Evolutionary conservation across 164 flowering plant species (phyloP).

Genomic region (Brasenia schreberi): DNA sequence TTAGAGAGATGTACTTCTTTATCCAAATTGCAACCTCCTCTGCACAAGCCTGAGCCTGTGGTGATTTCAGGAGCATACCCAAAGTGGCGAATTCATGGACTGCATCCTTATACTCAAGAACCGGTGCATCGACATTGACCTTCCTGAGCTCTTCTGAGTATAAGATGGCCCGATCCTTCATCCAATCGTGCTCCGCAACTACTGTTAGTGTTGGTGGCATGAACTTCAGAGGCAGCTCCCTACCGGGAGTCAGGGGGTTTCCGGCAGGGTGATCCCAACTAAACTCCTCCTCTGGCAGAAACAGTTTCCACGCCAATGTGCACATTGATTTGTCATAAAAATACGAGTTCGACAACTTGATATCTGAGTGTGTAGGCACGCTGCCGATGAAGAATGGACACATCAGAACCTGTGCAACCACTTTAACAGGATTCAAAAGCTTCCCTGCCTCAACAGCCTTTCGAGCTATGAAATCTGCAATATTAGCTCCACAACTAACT

Average conservation of each 20-base stretch:
- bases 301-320: conserved; percentile 43
- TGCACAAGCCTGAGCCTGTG: conserved; percentile 43
- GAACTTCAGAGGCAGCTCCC: conserved; percentile 25
- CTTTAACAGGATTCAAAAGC: conserved; percentile 40
- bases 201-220: conserved; percentile 53
- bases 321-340: conserved; percentile 46
- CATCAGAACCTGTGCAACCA: conserved; percentile 49
- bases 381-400: conserved; percentile 52
- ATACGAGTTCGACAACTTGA: conserved; percentile 38
- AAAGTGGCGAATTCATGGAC: conserved; percentile 52
- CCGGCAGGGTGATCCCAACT: conserved; percentile 45
- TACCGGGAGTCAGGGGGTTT: conserved; percentile 34
- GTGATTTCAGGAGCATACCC: conserved; percentile 37
- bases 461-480: conserved; percentile 36
- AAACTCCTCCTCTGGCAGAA: conserved; percentile 34
- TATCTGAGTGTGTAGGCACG: conserved; percentile 41
- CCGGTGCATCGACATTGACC: conserved; percentile 49
- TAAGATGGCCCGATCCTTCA: conserved; percentile 51
- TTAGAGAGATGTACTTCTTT: conserved; percentile 9
- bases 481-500: conserved; percentile 46
- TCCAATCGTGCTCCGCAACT: conserved; percentile 53
- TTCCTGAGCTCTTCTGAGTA: conserved; percentile 47
- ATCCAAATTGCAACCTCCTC: conserved; percentile 54
- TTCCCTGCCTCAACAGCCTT: conserved; percentile 41
- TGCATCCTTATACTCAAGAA: conserved; percentile 44